Percentiles rank a stretch among this genome's conserved stretches.
These are phyloP conservation scores for Ilex aquifolium DNA, from an alignment of 257 asterid species.

Conservation along the genomic window DNA sequence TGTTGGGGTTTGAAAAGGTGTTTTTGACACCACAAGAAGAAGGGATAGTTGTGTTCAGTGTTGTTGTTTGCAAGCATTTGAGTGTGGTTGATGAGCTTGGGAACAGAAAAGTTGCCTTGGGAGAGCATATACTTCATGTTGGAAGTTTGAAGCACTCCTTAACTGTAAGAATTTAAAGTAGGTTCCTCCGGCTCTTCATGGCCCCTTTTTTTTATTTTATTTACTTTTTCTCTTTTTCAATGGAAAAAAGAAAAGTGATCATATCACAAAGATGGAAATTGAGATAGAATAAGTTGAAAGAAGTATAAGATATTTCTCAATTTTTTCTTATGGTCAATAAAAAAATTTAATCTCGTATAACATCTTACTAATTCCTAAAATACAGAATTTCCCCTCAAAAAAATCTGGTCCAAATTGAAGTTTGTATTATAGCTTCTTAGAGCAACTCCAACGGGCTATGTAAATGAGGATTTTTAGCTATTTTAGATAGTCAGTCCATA, in stretches of 20 bases:
- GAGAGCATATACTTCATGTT: constrained; percentile 47
- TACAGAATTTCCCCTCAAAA: no score
- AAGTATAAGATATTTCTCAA: constrained; percentile 18
- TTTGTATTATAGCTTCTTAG: no score
- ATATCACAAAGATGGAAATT: background rate
- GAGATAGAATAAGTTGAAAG: background rate
- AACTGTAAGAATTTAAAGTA: constrained; percentile 35
- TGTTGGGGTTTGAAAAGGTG: constrained; percentile 43
- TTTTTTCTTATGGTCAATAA: constrained; percentile 16
- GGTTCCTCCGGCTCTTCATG: background rate
- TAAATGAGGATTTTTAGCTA: no score
- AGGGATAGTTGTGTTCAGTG: constrained; percentile 30
- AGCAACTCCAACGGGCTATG: no score
- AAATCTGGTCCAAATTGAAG: no score
- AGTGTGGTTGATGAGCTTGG: constrained; percentile 52
- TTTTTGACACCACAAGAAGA: constrained; percentile 26
- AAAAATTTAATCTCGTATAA: no score
- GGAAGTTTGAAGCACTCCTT: constrained; percentile 51
- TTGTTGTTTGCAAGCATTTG: constrained; percentile 53
- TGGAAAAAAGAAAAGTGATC: constrained; percentile 4
- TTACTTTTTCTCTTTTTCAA: background rate
- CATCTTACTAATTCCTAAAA: no score
- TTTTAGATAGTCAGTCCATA: no score
- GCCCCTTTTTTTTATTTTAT: constrained; percentile 2
- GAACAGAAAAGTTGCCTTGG: constrained; percentile 38